A percentile compares a stretch with the other conserved stretches of the same genome.
Evolutionary conservation across 2,329 filamentous ascomycete genomes (phyloP).

Genomic region (Penicillium sp.): DNA sequence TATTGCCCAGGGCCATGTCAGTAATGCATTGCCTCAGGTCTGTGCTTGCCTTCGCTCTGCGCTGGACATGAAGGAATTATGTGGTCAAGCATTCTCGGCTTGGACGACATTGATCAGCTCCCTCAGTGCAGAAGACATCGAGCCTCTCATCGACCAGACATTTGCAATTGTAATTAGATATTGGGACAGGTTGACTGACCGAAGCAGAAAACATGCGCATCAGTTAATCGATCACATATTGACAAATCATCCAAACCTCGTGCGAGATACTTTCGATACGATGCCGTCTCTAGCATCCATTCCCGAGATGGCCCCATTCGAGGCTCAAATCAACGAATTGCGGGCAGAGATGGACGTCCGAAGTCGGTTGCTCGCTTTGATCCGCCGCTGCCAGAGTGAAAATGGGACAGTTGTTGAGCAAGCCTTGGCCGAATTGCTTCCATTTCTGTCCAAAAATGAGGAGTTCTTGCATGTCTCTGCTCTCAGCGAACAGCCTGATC

Average conservation of each 20-base stretch:
- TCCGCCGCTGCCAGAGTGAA: slow-evolving; percentile 74
- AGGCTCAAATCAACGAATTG: slow-evolving; percentile 63
- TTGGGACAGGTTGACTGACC: slow-evolving; percentile 67
- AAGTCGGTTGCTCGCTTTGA: slow-evolving; percentile 69
- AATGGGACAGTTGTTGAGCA: slow-evolving; percentile 82
- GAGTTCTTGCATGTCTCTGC: slow-evolving; percentile 75
- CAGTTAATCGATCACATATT: slow-evolving; percentile 66
- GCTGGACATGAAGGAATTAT: slow-evolving; percentile 71
- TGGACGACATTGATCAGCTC: slow-evolving; percentile 78
- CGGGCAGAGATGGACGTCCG: slow-evolving; percentile 66
- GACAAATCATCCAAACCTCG: slow-evolving; percentile 58
- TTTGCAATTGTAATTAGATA: slow-evolving; percentile 83
- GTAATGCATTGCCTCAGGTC: slow-evolving; percentile 82
- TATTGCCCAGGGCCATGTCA: slow-evolving; percentile 70
- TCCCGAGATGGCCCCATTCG: slow-evolving; percentile 66
- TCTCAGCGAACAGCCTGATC: slow-evolving; percentile 79
- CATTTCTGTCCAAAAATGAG: slow-evolving; percentile 72
- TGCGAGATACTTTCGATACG: slow-evolving; percentile 69
- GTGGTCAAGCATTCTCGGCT: slow-evolving; percentile 74
- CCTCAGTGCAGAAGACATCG: slow-evolving; percentile 76
- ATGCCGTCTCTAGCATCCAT: slow-evolving; percentile 77
- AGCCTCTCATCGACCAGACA: slow-evolving; percentile 79
- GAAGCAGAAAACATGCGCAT: slow-evolving; percentile 60
- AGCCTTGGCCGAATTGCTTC: slow-evolving; percentile 73
- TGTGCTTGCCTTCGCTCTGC: slow-evolving; percentile 84